These are phyloP conservation scores for Centella asiatica DNA, from an alignment of 129 eudicot genomes.

Conservation along the genomic window DNA sequence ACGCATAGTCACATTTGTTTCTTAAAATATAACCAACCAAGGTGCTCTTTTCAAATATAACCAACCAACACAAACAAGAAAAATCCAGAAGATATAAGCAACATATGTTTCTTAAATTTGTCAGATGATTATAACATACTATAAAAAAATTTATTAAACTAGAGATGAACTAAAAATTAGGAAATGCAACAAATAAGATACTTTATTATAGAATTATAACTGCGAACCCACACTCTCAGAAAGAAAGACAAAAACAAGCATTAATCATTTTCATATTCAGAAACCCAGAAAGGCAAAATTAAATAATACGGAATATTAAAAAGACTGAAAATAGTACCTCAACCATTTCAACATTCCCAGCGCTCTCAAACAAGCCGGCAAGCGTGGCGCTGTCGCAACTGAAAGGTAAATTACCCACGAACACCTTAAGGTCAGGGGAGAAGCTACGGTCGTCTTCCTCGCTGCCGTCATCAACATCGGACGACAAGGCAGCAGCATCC, in stretches of 20 bases:
- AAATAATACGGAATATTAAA: not conserved
- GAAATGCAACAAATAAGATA: not conserved
- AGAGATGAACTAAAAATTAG: not conserved
- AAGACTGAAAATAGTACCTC: slow-evolving; percentile 47
- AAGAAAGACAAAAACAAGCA: not conserved
- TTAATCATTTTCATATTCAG: not conserved
- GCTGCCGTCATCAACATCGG: slow-evolving; percentile 6
- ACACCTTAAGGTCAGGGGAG: slow-evolving; percentile 78
- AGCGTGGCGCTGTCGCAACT: slow-evolving; percentile 73
- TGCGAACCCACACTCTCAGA: not conserved
- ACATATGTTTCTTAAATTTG: not conserved
- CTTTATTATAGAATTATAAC: not conserved
- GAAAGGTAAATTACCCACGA: slow-evolving; percentile 89
- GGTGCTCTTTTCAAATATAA: not conserved
- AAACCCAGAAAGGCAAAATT: not conserved
- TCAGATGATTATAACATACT: not conserved
- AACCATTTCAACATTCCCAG: slow-evolving; percentile 95
- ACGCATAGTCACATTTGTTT: not conserved
- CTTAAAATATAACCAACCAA: not conserved
- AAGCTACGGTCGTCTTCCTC: slow-evolving; percentile 35
- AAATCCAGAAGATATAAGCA: not conserved
- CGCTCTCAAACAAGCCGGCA: slow-evolving; percentile 69
- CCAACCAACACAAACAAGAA: not conserved
- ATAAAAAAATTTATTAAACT: not conserved
- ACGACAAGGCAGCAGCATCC: slow-evolving; percentile 4